Percentiles rank a stretch among this genome's conserved stretches.
These are phyloP conservation scores for Glarea lozoyensis DNA, from an alignment of 495 filamentous ascomycete genomes.

Conservation along the genomic window DNA sequence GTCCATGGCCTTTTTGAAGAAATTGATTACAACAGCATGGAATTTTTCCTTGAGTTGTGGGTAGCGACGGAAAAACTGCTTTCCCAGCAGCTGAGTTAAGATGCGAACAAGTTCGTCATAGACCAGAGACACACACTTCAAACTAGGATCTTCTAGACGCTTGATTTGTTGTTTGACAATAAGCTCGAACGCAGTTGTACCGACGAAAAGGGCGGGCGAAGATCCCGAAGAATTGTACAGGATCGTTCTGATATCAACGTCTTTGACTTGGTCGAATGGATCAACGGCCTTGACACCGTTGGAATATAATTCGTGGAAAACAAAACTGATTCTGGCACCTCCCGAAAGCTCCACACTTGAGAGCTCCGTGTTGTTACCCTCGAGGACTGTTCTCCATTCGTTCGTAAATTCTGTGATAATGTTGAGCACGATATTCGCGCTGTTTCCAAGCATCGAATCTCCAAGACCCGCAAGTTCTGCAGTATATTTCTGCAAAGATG, in stretches of 20 bases:
- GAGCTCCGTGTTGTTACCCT: slow-evolving; percentile 92
- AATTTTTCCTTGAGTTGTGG: slow-evolving; percentile 93
- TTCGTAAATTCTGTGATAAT: slow-evolving; percentile 99
- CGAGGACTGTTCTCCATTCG: slow-evolving; percentile 91
- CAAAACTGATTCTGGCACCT: slow-evolving; percentile 97
- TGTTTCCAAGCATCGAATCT: slow-evolving; percentile 94
- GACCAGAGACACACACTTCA: slow-evolving; percentile 93
- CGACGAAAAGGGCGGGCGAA: slow-evolving; percentile 94
- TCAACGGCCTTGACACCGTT: slow-evolving; percentile 98
- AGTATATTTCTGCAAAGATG: slow-evolving; percentile 86
- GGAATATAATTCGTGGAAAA: slow-evolving; percentile 96
- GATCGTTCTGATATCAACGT: slow-evolving; percentile 93
- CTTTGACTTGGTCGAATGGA: slow-evolving; percentile 95
- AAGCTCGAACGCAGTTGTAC: slow-evolving; percentile 92
- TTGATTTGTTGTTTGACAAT: slow-evolving; percentile 99
- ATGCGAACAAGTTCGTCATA: slow-evolving; percentile 98
- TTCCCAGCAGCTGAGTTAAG: slow-evolving; percentile 78
- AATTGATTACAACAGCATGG: slow-evolving; percentile 84
- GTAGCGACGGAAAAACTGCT: slow-evolving; percentile 86
- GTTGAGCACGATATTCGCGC: slow-evolving; percentile 89
- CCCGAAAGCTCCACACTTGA: slow-evolving; percentile 92
- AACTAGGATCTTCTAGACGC: slow-evolving; percentile 88
- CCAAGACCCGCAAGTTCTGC: slow-evolving; percentile 75
- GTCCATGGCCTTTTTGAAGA: slow-evolving; percentile 97
- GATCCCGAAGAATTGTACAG: slow-evolving; percentile 98